Evolutionary conservation across 106 monocot species (phyloP).

Genomic region (Agapanthus africanus): DNA sequence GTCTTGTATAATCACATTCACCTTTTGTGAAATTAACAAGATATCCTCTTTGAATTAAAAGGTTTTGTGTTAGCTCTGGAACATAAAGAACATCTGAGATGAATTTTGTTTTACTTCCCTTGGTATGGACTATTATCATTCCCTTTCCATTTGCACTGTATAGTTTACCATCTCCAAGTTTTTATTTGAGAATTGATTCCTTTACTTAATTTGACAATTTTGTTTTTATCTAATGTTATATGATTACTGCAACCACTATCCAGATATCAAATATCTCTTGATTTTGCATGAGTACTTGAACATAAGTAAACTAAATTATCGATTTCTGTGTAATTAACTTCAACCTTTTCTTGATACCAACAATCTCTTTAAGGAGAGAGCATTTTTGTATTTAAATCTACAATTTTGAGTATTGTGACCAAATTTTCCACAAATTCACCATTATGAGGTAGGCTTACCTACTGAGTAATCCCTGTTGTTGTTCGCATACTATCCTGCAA

Average conservation of each 20-base stretch:
- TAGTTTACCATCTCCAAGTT: background rate
- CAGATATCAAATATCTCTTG: background rate
- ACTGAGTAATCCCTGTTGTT: background rate
- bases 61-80: background rate
- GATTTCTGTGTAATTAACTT: background rate
- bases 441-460: background rate
- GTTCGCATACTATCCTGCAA: no score
- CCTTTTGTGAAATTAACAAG: background rate
- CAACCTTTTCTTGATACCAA: background rate
- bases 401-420: background rate
- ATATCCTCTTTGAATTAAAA: conserved; percentile 8
- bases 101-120: background rate
- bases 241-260: conserved; percentile 12
- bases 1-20: background rate
- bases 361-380: background rate
- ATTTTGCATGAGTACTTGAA: background rate
- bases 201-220: background rate
- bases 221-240: background rate
- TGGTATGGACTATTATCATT: conserved; percentile 8
- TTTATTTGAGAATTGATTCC: background rate
- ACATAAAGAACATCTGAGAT: conserved; percentile 6
- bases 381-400: conserved; percentile 4
- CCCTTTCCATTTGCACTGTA: background rate
- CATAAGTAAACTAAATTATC: background rate
- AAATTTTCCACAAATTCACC: background rate